Evolutionary conservation across 2,329 filamentous ascomycete genomes (phyloP), one percentile per base, ranked within the genome.

Genomic region (Aspergillus luchuensis): DNA sequence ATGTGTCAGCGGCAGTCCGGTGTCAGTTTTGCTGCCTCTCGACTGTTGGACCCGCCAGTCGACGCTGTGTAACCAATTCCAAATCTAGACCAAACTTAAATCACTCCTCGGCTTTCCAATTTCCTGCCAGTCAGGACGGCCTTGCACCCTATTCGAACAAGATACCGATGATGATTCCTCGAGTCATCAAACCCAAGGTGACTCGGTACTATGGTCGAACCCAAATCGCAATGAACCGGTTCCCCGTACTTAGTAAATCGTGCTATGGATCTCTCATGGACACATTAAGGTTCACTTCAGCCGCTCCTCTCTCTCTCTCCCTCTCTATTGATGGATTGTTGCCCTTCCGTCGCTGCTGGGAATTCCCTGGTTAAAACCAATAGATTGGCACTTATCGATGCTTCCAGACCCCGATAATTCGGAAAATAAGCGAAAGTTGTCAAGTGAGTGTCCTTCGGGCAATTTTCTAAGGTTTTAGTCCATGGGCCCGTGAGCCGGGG

Each of bases 401-500:
- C 57, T 57, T 59, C 57, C 49, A 63, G 58, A 60, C 60, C 58
- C 52, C 41, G 47, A 61, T 61, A 61, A 53, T 56, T 59, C 64
- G 64, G 64, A 63, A 57, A 66, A 63, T 65, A 66, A 59, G 53
- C 56, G 54, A 61, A 59, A 56, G 50, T 43, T 10, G 45, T 62
- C 61, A 49, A 63, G 41, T 59, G 23, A 63, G 54, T 47, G 30
- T 19, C 23, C 50, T 28, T 38, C 56, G 58, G 61, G 59, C 55
- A 54, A 58, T 58, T 63, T 60, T 59, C 48, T 54, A 50, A 49
- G 45, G 51, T n/a, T 49, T 43, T 36, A 28, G 25, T 50, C 25
- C 23, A 57, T 58, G 57, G 53, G 53, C 53, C 43, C 54, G 38
- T 55, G 57, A 59, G 57, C 57, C 21, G 30, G 17, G 48, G 25